phyloP scores from a whole-genome alignment of 2,329 filamentous ascomycete genomes.

The Fusarium pseudocircinatum region DNA sequence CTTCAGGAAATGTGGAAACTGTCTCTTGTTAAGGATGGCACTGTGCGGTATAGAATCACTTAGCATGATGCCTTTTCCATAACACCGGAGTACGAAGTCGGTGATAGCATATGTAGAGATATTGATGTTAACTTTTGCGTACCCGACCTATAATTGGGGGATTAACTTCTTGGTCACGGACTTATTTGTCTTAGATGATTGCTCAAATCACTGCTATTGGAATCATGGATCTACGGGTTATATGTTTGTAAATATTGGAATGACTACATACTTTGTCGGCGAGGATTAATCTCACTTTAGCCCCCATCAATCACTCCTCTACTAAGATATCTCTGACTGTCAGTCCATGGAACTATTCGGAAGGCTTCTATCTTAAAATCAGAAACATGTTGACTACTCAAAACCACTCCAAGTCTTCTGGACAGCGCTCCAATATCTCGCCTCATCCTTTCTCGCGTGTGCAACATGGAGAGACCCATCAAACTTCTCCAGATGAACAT shows the following conservation, averaged over 20 bases:
- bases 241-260: no score
- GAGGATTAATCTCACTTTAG: not conserved
- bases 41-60: not conserved
- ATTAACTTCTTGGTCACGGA: no score
- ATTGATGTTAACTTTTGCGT: not conserved
- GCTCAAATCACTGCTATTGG: not conserved
- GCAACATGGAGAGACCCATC: conserved; percentile 6
- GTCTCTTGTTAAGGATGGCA: not conserved
- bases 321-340: rapidly evolving
- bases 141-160: not conserved
- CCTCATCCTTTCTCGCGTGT: conserved; percentile 5
- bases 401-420: not conserved
- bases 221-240: rapidly evolving
- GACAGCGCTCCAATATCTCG: conserved; percentile 6
- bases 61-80: not conserved
- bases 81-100: not conserved
- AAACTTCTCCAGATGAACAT: conserved; percentile 11
- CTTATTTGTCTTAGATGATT: not conserved
- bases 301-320: not conserved
- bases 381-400: not conserved
- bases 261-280: not conserved
- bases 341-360: rapidly evolving
- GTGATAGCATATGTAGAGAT: not conserved
- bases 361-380: not conserved
- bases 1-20: not conserved